Percentiles rank a stretch among this genome's conserved stretches.
These are phyloP conservation scores for Gnomoniopsis smithogilvyi DNA, from an alignment of 2,329 filamentous ascomycete genomes.

Conservation along the genomic window DNA sequence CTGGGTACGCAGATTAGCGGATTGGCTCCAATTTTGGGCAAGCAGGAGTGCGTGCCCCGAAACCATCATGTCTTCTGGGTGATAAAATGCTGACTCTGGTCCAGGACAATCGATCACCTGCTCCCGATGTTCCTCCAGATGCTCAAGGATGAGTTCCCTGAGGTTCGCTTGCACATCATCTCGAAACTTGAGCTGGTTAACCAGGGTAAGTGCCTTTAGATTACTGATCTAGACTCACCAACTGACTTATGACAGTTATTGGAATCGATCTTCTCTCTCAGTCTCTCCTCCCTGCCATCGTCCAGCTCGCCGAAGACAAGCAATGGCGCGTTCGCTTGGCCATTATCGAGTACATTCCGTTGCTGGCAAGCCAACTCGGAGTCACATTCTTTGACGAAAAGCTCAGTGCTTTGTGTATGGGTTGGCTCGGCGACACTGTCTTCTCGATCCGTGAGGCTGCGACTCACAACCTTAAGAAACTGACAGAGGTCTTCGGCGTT, in stretches of 20 bases:
- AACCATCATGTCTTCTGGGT: not conserved
- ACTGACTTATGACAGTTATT: slow-evolving; percentile 59
- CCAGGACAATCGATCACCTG: slow-evolving; percentile 89
- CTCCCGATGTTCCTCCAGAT: slow-evolving; percentile 99
- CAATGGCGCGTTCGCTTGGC: slow-evolving; percentile 97
- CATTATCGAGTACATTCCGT: slow-evolving; percentile 98
- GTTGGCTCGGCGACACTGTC: slow-evolving; percentile 96
- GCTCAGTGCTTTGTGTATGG: slow-evolving; percentile 92
- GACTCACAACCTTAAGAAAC: slow-evolving; percentile 95
- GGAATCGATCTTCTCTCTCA: slow-evolving; percentile 96
- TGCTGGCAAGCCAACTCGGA: slow-evolving; percentile 91
- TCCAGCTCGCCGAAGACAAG: slow-evolving; percentile 97
- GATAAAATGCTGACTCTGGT: slow-evolving; percentile 17
- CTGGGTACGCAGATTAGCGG: slow-evolving; percentile 97
- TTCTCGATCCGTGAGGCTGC: slow-evolving; percentile 98
- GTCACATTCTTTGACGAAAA: slow-evolving; percentile 99
- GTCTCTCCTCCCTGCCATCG: slow-evolving; percentile 93
- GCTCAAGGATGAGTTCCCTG: slow-evolving; percentile 98
- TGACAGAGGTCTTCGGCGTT: slow-evolving; percentile 97
- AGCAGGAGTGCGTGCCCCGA: slow-evolving; percentile 73
- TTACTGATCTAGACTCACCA: not conserved
- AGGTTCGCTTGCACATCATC: slow-evolving; percentile 97
- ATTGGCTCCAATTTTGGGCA: slow-evolving; percentile 92
- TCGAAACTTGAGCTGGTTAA: slow-evolving; percentile 99
- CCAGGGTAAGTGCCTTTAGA: slow-evolving; percentile 59